phyloP scores from a whole-genome alignment of 805 yeast genomes.

The Candida andamanensis region DNA sequence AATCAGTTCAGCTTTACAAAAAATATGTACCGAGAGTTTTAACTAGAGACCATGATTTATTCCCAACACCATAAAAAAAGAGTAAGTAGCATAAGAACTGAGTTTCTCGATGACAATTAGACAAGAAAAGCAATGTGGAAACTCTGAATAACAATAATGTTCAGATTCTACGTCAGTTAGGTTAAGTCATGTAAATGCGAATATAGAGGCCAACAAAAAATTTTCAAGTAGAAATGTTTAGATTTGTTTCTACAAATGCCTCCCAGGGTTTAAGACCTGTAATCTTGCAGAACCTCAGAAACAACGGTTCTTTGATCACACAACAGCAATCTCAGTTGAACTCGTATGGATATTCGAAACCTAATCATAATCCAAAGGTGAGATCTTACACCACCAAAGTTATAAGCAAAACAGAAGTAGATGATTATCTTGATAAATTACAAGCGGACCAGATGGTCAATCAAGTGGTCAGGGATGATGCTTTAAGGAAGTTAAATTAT shows the following conservation, averaged over 20 bases:
- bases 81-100: too few species aligned
- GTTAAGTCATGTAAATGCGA: too few species aligned
- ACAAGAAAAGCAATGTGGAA: too few species aligned
- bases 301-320: constrained; percentile 14
- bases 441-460: constrained; percentile 19
- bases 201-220: neutral
- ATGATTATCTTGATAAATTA: constrained; percentile 16
- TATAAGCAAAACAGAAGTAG: constrained; percentile 4
- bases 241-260: constrained; percentile 34
- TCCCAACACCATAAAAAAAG: too few species aligned
- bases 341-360: neutral
- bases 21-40: too few species aligned
- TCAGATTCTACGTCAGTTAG: too few species aligned
- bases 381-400: constrained; percentile 1
- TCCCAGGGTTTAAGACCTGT: constrained; percentile 33
- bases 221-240: constrained; percentile 22
- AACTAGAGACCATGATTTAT: too few species aligned
- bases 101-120: too few species aligned
- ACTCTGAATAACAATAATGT: too few species aligned
- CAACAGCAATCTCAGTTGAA: constrained; percentile 7
- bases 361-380: constrained; percentile 2
- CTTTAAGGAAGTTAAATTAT: constrained; percentile 17
- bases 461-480: constrained; percentile 17
- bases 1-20: too few species aligned
- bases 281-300: constrained; percentile 32